Percentiles rank a stretch among this genome's conserved stretches.
phyloP scores from a whole-genome alignment of 2,329 filamentous ascomycete species.

The Trichoderma sp. region DNA sequence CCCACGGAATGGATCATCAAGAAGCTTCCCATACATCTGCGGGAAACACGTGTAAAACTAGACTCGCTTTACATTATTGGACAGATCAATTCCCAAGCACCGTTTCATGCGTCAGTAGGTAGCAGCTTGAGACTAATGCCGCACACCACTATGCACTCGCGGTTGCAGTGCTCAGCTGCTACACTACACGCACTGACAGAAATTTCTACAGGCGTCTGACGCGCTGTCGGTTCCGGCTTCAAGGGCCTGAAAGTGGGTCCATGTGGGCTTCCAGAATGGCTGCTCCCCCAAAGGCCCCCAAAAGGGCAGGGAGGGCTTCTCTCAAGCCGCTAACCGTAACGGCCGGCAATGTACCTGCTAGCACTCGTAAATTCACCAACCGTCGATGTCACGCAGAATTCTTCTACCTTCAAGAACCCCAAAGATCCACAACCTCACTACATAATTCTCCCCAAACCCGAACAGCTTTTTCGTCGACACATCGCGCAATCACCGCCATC shows the following conservation, averaged over 20 bases:
- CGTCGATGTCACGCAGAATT: constrained; percentile 24
- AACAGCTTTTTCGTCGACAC: neutral
- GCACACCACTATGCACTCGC: neutral
- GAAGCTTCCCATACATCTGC: neutral
- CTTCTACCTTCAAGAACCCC: constrained; percentile 17
- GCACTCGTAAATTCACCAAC: constrained; percentile 19
- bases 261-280: neutral
- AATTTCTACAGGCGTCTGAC: constrained; percentile 1
- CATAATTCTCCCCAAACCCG: constrained; percentile 15
- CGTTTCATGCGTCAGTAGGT: neutral
- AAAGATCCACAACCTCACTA: constrained; percentile 19
- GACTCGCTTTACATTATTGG: neutral
- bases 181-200: neutral
- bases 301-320: constrained; percentile 14
- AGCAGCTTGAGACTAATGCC: neutral
- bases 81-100: neutral
- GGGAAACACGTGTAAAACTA: neutral
- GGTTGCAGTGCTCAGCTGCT: neutral
- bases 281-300: neutral
- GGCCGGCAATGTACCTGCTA: constrained; percentile 17
- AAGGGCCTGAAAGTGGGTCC: constrained; percentile 10
- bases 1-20: neutral
- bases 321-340: constrained; percentile 13
- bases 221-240: constrained; percentile 15
- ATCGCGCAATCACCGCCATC: constrained; percentile 11